Percentiles rank a stretch among this genome's conserved stretches.
These are phyloP conservation scores for Tetrapisispora iriomotensis DNA, from an alignment of 805 yeast genomes.

Conservation along the genomic window DNA sequence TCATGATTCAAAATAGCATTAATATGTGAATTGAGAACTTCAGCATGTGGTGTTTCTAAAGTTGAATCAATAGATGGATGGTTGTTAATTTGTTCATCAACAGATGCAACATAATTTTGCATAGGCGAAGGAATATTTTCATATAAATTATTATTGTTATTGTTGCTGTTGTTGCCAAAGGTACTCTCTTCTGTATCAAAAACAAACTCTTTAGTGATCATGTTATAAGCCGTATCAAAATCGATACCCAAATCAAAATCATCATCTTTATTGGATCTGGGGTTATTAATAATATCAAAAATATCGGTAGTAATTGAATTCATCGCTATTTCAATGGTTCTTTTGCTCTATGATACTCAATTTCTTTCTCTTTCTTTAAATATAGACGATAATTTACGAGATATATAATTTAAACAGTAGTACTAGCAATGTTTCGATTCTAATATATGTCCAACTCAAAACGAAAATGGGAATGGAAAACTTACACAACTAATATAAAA, in stretches of 20 bases:
- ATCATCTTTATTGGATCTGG: not conserved
- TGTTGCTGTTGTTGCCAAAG: not conserved
- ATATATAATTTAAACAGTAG: no score
- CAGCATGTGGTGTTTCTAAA: not conserved
- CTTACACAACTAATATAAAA: no score
- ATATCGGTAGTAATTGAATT: not conserved
- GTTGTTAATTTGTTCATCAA: not conserved
- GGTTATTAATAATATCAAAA: not conserved
- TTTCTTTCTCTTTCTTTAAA: no score
- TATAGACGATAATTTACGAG: no score
- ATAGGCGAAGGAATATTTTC: not conserved
- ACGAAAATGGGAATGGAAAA: no score
- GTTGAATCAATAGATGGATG: not conserved
- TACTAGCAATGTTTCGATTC: no score
- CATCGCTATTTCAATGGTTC: no score
- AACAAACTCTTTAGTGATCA: slow-evolving; percentile 3
- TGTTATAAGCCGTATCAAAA: slow-evolving; percentile 5
- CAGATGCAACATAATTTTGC: not conserved
- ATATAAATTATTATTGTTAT: not conserved
- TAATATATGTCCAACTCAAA: no score
- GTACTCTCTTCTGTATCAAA: not conserved
- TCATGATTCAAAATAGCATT: slow-evolving; percentile 1
- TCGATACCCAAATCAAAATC: slow-evolving; percentile 5
- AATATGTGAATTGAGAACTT: not conserved
- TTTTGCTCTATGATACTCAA: no score